These are phyloP conservation scores for Amanita polypyramis DNA, from an alignment of 768 basidiomycete species.

Conservation along the genomic window DNA sequence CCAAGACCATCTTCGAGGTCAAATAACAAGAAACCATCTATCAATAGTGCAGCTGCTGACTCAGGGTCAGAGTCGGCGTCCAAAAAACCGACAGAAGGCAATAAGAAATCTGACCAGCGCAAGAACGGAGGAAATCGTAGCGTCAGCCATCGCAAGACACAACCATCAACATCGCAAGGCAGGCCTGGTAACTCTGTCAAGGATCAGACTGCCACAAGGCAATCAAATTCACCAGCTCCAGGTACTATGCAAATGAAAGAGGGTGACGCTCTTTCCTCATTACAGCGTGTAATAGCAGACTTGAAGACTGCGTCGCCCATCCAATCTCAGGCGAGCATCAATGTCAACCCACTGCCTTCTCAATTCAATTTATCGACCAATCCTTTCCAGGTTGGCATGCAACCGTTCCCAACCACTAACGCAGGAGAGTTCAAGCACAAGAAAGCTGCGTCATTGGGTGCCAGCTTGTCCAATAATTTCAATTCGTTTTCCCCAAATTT, in stretches of 20 bases:
- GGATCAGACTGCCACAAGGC: slow-evolving; percentile 32
- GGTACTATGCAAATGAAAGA: slow-evolving; percentile 47
- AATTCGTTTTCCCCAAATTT: slow-evolving; percentile 72
- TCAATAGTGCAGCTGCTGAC: slow-evolving; percentile 35
- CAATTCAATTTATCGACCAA: slow-evolving; percentile 55
- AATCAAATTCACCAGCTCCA: slow-evolving; percentile 34
- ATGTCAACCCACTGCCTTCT: slow-evolving; percentile 29
- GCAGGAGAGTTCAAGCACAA: slow-evolving; percentile 59
- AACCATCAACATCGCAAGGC: slow-evolving; percentile 48
- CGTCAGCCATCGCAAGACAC: slow-evolving; percentile 43
- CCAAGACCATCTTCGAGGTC: slow-evolving; percentile 54
- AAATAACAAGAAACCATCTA: slow-evolving; percentile 50
- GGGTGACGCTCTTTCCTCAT: slow-evolving; percentile 74
- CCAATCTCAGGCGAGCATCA: slow-evolving; percentile 31
- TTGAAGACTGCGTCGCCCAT: slow-evolving; percentile 77
- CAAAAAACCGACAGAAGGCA: slow-evolving; percentile 45
- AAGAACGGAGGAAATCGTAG: slow-evolving; percentile 39
- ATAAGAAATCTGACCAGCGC: slow-evolving; percentile 48
- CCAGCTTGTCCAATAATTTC: slow-evolving; percentile 47
- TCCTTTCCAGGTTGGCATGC: slow-evolving; percentile 59
- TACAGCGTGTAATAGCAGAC: slow-evolving; percentile 91
- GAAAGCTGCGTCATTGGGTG: slow-evolving; percentile 70
- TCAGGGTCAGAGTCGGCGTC: slow-evolving; percentile 65
- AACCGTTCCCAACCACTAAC: slow-evolving; percentile 38
- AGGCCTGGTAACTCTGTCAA: slow-evolving; percentile 32